Percentiles rank a stretch among this genome's conserved stretches.
Conservation (phyloP, 2,329 filamentous ascomycete species). For the Chrysoporthe deuterocubensis region DNA sequence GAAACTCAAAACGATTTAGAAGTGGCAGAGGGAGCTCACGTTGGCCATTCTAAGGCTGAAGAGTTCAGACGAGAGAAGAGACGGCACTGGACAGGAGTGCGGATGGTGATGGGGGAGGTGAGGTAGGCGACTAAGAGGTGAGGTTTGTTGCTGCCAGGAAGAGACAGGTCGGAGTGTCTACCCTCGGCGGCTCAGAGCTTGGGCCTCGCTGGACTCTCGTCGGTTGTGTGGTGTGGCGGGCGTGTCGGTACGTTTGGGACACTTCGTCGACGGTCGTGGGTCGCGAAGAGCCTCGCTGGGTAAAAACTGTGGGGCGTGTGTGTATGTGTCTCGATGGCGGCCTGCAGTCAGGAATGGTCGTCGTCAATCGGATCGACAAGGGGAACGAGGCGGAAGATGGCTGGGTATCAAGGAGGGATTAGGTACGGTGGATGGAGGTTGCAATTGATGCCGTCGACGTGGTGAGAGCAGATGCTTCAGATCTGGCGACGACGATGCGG, state of each 20-base stretch:
- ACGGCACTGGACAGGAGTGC: not conserved
- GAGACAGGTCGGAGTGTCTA: slow-evolving; percentile 1
- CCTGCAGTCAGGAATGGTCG: slow-evolving; percentile 8
- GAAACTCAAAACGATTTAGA: slow-evolving; percentile 23
- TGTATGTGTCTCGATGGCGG: slow-evolving; percentile 16
- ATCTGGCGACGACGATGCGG: not conserved
- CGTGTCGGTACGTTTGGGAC: slow-evolving; percentile 13
- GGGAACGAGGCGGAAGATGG: not conserved
- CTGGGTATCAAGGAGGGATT: slow-evolving; percentile 3
- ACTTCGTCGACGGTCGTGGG: slow-evolving; percentile 25
- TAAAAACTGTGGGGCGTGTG: slow-evolving; percentile 25
- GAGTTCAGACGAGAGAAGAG: slow-evolving; percentile 9
- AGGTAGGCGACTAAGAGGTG: not conserved
- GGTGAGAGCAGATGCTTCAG: not conserved
- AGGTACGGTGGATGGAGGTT: not conserved
- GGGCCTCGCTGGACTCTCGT: not conserved
- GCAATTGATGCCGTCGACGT: slow-evolving; percentile 6
- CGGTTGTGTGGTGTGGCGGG: slow-evolving; percentile 11
- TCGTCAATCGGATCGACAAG: slow-evolving; percentile 18
- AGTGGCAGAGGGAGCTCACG: slow-evolving; percentile 27
- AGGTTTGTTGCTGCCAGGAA: not conserved
- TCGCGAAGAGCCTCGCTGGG: slow-evolving; percentile 21
- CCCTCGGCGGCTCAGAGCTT: slow-evolving; percentile 6
- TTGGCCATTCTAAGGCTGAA: slow-evolving; percentile 29
- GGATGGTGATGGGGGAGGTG: not conserved